Evolutionary conservation across 164 flowering plant species (phyloP).

Genomic region (Liriodendron chinense): DNA sequence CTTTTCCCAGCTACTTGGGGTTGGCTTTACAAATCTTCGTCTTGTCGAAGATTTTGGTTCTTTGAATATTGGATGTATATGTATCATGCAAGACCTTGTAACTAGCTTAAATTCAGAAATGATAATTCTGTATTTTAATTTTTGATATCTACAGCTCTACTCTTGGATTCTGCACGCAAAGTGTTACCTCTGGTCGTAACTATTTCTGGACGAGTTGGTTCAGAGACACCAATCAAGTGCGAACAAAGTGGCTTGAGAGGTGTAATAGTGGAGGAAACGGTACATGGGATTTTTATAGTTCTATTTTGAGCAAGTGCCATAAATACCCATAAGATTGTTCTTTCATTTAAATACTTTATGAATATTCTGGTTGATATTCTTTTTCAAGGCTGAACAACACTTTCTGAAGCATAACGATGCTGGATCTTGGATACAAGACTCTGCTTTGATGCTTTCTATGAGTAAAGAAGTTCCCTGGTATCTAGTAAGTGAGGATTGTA

Average conservation of each 20-base stretch:
- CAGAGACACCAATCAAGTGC: slow-evolving; percentile 84
- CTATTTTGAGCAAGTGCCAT: not conserved
- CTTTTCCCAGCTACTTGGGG: too few relatives aligned
- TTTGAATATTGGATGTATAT: not conserved
- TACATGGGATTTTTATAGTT: slow-evolving; percentile 17
- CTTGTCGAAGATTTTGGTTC: not conserved
- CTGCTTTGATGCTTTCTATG: slow-evolving; percentile 90
- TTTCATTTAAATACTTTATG: not conserved
- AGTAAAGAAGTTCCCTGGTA: slow-evolving; percentile 98
- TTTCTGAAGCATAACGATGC: slow-evolving; percentile 96
- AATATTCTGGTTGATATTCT: not conserved
- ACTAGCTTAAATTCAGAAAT: not conserved
- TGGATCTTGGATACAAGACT: slow-evolving; percentile 98
- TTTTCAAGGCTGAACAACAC: slow-evolving; percentile 85
- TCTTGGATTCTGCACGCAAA: slow-evolving; percentile 73
- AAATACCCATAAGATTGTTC: not conserved
- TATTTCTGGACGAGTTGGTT: slow-evolving; percentile 86
- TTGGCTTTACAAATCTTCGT: too few relatives aligned
- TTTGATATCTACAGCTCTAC: slow-evolving; percentile 51
- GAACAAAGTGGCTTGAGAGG: slow-evolving; percentile 86
- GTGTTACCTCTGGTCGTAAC: slow-evolving; percentile 84
- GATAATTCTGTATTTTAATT: slow-evolving; percentile 1
- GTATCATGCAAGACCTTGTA: too few relatives aligned
- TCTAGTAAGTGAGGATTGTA: slow-evolving; percentile 50
- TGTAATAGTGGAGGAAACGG: slow-evolving; percentile 97